phyloP scores from a whole-genome alignment of 2,329 filamentous ascomycete genomes.

The Colletotrichum shisoi region DNA sequence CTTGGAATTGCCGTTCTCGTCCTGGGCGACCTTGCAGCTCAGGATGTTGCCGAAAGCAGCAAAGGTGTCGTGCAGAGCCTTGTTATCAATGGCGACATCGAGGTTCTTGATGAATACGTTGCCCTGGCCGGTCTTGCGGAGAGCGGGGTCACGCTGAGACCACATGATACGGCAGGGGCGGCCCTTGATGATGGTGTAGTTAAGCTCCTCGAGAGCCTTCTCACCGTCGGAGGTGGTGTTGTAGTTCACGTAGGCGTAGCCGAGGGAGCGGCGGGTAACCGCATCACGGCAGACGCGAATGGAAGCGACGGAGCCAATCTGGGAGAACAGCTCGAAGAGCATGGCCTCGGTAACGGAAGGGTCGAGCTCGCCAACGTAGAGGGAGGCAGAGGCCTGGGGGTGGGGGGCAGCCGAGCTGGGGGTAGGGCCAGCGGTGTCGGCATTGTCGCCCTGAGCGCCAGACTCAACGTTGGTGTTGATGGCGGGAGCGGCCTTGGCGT shows the following conservation, averaged over 20 bases:
- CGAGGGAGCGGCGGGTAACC: conserved; percentile 96
- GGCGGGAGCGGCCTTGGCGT: conserved; percentile 70
- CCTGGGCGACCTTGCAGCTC: conserved; percentile 98
- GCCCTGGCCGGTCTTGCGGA: conserved; percentile 98
- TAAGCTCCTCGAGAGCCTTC: conserved; percentile 97
- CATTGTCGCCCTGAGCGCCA: conserved; percentile 63
- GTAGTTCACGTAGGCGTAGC: conserved; percentile 99
- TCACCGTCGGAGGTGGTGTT: conserved; percentile 96
- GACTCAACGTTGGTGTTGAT: conserved; percentile 74
- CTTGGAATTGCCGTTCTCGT: conserved; percentile 96
- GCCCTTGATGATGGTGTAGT: conserved; percentile 99
- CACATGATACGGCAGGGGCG: conserved; percentile 99
- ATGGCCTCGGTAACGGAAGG: conserved; percentile 98
- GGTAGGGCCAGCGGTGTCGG: conserved; percentile 72
- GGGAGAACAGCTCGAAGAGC: conserved; percentile 99
- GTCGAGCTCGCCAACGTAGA: conserved; percentile 99
- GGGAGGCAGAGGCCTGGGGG: conserved; percentile 93
- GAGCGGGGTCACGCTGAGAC: conserved; percentile 98
- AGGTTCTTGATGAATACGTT: conserved; percentile 99
- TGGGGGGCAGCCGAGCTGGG: conserved; percentile 77
- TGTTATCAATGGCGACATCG: conserved; percentile 98
- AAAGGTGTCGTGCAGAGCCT: conserved; percentile 99
- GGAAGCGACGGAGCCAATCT: conserved; percentile 97
- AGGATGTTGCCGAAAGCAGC: conserved; percentile 98
- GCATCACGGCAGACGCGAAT: conserved; percentile 99